phyloP scores from a whole-genome alignment of 306 rosid species.

The Dalbergia oliveri region DNA sequence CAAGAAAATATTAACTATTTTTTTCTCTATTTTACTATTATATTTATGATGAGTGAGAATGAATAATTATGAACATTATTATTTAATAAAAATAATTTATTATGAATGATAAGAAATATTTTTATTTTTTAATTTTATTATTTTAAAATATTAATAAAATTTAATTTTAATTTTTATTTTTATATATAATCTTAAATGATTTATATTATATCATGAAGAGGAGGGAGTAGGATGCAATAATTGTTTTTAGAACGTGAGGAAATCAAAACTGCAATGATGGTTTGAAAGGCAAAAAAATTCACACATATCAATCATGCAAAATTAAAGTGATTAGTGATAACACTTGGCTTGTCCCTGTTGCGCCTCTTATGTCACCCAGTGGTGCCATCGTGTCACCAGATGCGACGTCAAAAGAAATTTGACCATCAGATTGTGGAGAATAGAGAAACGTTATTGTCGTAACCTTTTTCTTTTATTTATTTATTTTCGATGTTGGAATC shows the following conservation, averaged over 20 bases:
- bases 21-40: too few relatives aligned
- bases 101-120: too few relatives aligned
- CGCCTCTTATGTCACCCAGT: constrained; percentile 34
- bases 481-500: background rate
- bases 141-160: too few relatives aligned
- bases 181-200: too few relatives aligned
- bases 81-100: too few relatives aligned
- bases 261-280: constrained; percentile 50
- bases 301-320: constrained; percentile 19
- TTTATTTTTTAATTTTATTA: too few relatives aligned
- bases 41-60: too few relatives aligned
- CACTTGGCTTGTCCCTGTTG: constrained; percentile 33
- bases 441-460: constrained; percentile 38
- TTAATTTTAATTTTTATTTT: too few relatives aligned
- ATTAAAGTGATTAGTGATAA: constrained; percentile 26
- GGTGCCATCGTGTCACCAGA: constrained; percentile 26
- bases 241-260: constrained; percentile 20
- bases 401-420: constrained; percentile 27
- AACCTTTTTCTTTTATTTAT: constrained; percentile 27
- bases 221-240: background rate
- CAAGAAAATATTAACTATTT: too few relatives aligned
- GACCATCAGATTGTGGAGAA: constrained; percentile 25
- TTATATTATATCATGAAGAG: too few relatives aligned
- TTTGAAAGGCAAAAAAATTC: constrained; percentile 40
- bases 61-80: too few relatives aligned